These are phyloP conservation scores for Cubamyces lactineus DNA, from an alignment of 768 basidiomycete species.

Conservation along the genomic window DNA sequence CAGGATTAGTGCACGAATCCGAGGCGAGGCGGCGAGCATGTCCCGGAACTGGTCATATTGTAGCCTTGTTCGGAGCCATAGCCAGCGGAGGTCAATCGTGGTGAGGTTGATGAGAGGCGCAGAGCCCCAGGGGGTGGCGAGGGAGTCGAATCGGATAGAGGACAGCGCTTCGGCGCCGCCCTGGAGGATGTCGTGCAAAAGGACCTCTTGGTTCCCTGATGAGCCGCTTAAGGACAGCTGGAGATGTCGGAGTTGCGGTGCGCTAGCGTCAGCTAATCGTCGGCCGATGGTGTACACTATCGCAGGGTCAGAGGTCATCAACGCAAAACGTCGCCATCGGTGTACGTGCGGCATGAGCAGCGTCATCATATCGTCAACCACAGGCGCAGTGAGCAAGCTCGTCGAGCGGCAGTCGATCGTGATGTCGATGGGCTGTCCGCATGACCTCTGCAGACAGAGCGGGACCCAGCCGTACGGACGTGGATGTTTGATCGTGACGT, in stretches of 20 bases:
- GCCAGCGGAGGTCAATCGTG: constrained; percentile 31
- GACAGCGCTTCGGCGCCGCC: constrained; percentile 29
- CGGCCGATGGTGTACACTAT: constrained; percentile 22
- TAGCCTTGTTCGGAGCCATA: constrained; percentile 29
- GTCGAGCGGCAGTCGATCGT: constrained; percentile 28
- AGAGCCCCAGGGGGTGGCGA: constrained; percentile 26
- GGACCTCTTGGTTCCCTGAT: constrained; percentile 26
- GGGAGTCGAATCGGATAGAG: constrained; percentile 28
- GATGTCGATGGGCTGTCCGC: constrained; percentile 24
- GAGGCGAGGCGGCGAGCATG: constrained; percentile 28
- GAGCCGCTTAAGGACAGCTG: constrained; percentile 28
- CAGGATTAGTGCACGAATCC: constrained; percentile 27
- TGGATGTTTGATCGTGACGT: constrained; percentile 24
- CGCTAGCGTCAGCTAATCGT: constrained; percentile 18
- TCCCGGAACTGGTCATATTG: constrained; percentile 27
- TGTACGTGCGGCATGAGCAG: constrained; percentile 21
- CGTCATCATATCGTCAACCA: constrained; percentile 21
- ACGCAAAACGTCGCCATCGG: constrained; percentile 27
- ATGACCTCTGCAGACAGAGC: constrained; percentile 24
- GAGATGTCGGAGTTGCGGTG: constrained; percentile 24
- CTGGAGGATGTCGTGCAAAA: constrained; percentile 25
- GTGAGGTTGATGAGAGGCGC: constrained; percentile 22
- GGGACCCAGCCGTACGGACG: constrained; percentile 25
- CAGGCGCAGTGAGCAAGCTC: constrained; percentile 12
- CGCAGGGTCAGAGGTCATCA: constrained; percentile 27